Percentiles rank a stretch among this genome's conserved stretches.
Conservation (phyloP, 306 rosid genomes). For the Gillenia trifoliata region DNA sequence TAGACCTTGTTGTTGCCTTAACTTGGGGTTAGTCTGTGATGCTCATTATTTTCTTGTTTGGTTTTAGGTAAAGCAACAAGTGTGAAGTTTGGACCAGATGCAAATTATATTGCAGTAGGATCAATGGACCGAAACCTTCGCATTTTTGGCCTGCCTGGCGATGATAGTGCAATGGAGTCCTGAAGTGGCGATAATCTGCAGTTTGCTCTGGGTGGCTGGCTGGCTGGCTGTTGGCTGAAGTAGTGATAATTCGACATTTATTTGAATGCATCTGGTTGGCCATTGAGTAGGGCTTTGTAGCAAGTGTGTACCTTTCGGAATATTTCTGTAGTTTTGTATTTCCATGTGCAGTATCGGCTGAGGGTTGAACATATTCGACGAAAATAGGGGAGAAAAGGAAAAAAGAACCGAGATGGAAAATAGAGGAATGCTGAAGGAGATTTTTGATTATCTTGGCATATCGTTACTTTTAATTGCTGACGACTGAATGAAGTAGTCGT, state of each 20-base stretch:
- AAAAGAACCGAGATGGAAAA: background rate
- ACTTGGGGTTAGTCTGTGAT: background rate
- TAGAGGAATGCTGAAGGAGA: background rate
- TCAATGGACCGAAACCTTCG: slow-evolving; percentile 97
- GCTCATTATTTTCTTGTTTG: slow-evolving; percentile 3
- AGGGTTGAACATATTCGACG: slow-evolving; percentile 5
- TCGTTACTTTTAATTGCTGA: background rate
- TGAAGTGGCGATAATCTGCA: background rate
- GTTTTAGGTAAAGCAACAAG: slow-evolving; percentile 70
- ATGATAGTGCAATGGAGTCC: slow-evolving; percentile 42
- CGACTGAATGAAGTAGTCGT: background rate
- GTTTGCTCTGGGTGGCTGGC: too few relatives aligned
- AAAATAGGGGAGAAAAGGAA: background rate
- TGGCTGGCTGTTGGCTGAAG: background rate
- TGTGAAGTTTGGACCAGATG: slow-evolving; percentile 81
- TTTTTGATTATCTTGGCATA: background rate
- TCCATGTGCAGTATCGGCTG: slow-evolving; percentile 14
- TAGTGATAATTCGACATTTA: background rate
- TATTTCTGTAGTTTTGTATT: slow-evolving; percentile 31
- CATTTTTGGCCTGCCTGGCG: slow-evolving; percentile 70
- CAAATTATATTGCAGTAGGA: slow-evolving; percentile 81
- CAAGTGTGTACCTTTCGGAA: slow-evolving; percentile 23
- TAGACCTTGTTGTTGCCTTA: background rate
- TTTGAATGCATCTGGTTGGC: background rate
- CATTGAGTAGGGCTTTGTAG: slow-evolving; percentile 2